phyloP scores from a whole-genome alignment of 176 grass and related monocot species.

The Ampelocalamus luodianensis region DNA sequence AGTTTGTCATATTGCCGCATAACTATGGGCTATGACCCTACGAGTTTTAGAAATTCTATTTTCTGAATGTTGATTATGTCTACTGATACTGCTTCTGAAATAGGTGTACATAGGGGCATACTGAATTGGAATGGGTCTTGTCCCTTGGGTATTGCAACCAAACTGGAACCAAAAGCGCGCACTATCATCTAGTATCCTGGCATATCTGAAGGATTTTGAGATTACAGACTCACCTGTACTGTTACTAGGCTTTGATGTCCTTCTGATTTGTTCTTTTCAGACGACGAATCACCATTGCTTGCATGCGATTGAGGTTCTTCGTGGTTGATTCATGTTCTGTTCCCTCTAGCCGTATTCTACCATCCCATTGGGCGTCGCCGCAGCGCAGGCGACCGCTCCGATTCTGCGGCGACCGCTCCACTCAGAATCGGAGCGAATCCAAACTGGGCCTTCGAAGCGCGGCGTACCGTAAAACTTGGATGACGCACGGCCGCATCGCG shows the following conservation, averaged over 20 bases:
- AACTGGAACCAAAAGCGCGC: no score
- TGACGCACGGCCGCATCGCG: background rate
- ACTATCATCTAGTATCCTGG: no score
- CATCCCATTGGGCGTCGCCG: no score
- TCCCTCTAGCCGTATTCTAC: no score
- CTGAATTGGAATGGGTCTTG: conserved; percentile 84
- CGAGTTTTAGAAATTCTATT: background rate
- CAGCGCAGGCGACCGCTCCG: no score
- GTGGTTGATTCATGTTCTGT: background rate
- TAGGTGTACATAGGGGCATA: conserved; percentile 72
- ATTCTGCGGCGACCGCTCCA: no score
- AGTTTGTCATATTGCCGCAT: background rate
- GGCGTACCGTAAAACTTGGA: background rate
- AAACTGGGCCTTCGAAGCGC: background rate
- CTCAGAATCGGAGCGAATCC: no score
- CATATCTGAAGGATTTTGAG: background rate
- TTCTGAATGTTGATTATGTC: background rate
- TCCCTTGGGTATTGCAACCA: conserved; percentile 89
- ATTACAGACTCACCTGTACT: background rate
- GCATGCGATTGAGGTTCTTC: background rate
- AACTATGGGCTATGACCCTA: background rate
- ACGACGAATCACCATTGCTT: background rate
- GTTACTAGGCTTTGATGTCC: background rate
- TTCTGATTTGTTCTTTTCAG: background rate
- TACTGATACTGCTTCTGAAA: conserved; percentile 22